Conservation (phyloP, 441 rosid genomes). For the Populus trichocarpa region DNA sequence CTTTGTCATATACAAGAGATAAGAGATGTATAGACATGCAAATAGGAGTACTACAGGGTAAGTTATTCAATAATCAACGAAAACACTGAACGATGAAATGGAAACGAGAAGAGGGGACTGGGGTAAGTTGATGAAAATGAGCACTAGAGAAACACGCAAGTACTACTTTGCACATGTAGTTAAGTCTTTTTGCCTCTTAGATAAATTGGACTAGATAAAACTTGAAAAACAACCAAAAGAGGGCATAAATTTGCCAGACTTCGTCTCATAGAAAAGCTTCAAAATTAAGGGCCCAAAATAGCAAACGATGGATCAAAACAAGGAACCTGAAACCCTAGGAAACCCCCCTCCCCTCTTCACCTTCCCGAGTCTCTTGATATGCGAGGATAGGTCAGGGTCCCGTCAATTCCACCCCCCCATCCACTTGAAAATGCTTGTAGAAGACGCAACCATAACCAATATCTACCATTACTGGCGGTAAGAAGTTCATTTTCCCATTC, state of each 20-base stretch:
- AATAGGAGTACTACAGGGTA: too few species aligned
- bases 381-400: constrained; percentile 2
- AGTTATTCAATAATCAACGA: too few species aligned
- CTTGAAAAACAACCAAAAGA: constrained; percentile 19
- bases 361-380: constrained; percentile 23
- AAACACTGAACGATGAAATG: not conserved
- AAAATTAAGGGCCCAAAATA: constrained; percentile 32
- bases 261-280: not conserved
- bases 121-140: not conserved
- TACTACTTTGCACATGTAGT: not conserved
- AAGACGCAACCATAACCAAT: constrained; percentile 42
- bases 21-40: too few species aligned
- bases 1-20: too few species aligned
- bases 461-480: constrained; percentile 26
- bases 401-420: constrained; percentile 40
- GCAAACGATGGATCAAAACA: constrained; percentile 36
- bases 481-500: constrained; percentile 13
- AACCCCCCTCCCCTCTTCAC: not conserved
- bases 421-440: constrained; percentile 37
- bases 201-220: constrained; percentile 18
- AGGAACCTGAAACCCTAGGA: constrained; percentile 33
- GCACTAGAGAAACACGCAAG: not conserved
- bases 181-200: not conserved
- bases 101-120: not conserved
- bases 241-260: constrained; percentile 15